phyloP scores from a whole-genome alignment of 2,329 filamentous ascomycete genomes.

The Colletotrichum coccodes region DNA sequence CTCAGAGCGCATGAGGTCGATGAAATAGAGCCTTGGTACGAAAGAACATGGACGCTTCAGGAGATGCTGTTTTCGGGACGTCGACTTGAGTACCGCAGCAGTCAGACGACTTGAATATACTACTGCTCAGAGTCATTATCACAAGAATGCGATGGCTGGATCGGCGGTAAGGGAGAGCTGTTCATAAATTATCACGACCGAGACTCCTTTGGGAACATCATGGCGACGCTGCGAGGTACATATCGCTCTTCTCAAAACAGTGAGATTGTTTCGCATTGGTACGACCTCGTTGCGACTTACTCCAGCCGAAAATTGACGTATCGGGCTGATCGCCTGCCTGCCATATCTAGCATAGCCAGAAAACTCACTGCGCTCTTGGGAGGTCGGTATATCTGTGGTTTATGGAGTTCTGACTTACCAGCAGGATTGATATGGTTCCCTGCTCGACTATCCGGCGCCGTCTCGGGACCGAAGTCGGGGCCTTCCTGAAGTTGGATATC shows the following conservation, averaged over 20 bases:
- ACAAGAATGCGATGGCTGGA: background rate
- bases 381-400: background rate
- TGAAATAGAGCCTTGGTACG: background rate
- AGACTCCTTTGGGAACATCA: background rate
- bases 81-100: background rate
- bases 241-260: background rate
- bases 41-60: background rate
- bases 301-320: background rate
- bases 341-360: background rate
- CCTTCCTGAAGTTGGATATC: background rate
- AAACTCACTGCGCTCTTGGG: background rate
- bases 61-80: background rate
- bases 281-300: background rate
- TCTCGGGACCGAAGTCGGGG: background rate
- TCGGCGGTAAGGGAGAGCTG: background rate
- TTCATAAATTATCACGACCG: background rate
- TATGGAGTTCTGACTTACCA: background rate
- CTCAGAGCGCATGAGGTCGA: too few relatives aligned
- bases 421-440: background rate
- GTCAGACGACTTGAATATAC: background rate
- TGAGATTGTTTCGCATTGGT: background rate
- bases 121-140: background rate
- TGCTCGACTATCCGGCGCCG: background rate
- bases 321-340: background rate
- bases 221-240: background rate